These are phyloP conservation scores for Quercus alba DNA, from an alignment of 306 rosid species.

Conservation along the genomic window DNA sequence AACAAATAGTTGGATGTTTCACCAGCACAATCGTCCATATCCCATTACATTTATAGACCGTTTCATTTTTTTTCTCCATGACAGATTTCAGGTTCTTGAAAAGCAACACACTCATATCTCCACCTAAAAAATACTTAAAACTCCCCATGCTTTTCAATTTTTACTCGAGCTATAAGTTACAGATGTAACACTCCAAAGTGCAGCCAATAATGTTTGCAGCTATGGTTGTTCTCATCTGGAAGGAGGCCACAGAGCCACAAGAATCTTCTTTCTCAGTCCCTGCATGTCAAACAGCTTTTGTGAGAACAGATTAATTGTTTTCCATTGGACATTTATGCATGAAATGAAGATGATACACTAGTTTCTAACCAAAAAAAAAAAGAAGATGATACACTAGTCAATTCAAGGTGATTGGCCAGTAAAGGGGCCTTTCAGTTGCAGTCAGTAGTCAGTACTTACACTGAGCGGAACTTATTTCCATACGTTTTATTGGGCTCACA, in stretches of 20 bases:
- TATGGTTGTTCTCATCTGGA: slow-evolving; percentile 24
- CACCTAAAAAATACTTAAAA: neutral
- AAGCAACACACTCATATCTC: neutral
- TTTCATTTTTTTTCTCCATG: neutral
- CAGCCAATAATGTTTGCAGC: neutral
- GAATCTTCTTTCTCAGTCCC: slow-evolving; percentile 77
- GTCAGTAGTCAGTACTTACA: neutral
- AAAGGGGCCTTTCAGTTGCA: neutral
- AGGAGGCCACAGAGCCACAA: slow-evolving; percentile 36
- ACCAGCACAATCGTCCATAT: neutral
- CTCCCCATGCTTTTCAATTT: neutral
- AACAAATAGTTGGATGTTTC: neutral
- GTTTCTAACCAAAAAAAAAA: no score
- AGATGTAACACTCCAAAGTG: neutral
- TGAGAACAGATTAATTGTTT: neutral
- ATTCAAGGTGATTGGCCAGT: neutral
- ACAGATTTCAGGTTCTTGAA: neutral
- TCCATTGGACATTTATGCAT: neutral
- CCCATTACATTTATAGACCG: neutral
- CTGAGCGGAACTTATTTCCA: neutral
- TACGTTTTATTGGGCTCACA: neutral
- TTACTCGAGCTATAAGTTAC: neutral
- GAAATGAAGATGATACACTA: neutral
- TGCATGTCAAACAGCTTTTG: slow-evolving; percentile 22
- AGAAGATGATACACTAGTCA: neutral